phyloP scores from a whole-genome alignment of 2,329 filamentous ascomycete species.

The Diaporthe sp. region DNA sequence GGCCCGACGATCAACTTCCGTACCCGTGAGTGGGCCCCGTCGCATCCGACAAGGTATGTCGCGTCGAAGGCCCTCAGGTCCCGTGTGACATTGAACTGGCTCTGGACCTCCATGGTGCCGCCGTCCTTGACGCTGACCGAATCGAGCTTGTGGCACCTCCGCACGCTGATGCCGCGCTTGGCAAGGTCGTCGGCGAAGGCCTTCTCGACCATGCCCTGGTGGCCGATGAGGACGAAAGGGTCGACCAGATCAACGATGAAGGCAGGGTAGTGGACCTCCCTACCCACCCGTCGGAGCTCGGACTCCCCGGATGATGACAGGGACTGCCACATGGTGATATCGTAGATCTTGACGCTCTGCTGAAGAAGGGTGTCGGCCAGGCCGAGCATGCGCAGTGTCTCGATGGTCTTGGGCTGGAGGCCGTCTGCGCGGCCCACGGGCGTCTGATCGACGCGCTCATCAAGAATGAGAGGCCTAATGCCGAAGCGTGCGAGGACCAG shows the following conservation, averaged over 20 bases:
- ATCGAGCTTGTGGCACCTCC: conserved; percentile 49
- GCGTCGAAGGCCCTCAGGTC: conserved; percentile 43
- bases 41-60: conserved; percentile 36
- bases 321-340: conserved; percentile 74
- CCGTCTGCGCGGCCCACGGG: conserved; percentile 76
- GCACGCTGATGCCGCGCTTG: conserved; percentile 62
- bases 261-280: conserved; percentile 40
- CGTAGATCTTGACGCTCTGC: conserved; percentile 74
- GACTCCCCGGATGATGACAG: conserved; percentile 51
- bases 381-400: conserved; percentile 76
- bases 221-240: conserved; percentile 52
- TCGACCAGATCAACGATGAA: conserved; percentile 50
- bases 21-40: conserved; percentile 79
- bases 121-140: conserved; percentile 51
- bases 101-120: conserved; percentile 58
- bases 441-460: conserved; percentile 77
- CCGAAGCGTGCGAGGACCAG: conserved; percentile 59
- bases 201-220: conserved; percentile 72
- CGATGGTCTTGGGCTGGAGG: conserved; percentile 79
- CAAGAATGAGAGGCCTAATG: conserved; percentile 74
- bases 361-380: conserved; percentile 73
- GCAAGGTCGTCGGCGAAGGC: conserved; percentile 66
- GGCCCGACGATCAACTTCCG: conserved; percentile 68
- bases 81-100: conserved; percentile 52
- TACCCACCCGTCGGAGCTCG: conserved; percentile 68